Base-by-base conservation (phyloP, 495 filamentous ascomycete species). In the Neurospora sp. region DNA sequence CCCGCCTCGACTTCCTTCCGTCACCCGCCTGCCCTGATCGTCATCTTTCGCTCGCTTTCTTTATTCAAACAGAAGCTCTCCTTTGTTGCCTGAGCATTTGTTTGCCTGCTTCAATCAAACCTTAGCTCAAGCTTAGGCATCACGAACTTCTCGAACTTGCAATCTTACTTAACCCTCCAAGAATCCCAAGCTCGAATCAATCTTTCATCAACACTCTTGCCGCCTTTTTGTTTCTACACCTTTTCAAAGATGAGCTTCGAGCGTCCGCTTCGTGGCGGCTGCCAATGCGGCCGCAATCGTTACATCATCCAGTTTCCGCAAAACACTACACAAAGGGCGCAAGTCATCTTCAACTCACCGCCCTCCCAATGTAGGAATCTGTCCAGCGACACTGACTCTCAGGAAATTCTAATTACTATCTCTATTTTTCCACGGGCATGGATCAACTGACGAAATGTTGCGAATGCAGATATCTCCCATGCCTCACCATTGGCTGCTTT, bases 231-330 rank as follows among this genome's bases (percentile, higher is more conserved):
- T 44, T 31, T 11, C 16, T 14, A 7, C 38, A 44, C 31, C 31
- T 39, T n/a, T 12, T 12, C 9, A 35, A 80, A 16, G 5, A 90
- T 89, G 87, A 81, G 77, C 79, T 71, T 78, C 73, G 75, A 82
- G 72, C 85, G 85, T 44, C 85, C 83, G 31, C 87, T 97, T 37
- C 87, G 85, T 71, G 94, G 94, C 73, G 86, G 90, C 78, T 97
- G 94, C 82, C 89, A 91, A 37, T 97, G 94, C 81, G 93, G 93
- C 49, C 90, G 94, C 39, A 97, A 95, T 78, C 87, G 90, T 75
- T 97, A 96, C 81, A 85, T 88, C 20, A 88, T 97, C 73, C 81
- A 86, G 38, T 85, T 94, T 39, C 93, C 94, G 88, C 74, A 80
- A 87, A 49, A 80, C 81, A 16, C 82, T 31, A 46, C 71, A 2